Conservation (phyloP, 148 eudicot genomes). For the Heliamphora exappendiculata region DNA sequence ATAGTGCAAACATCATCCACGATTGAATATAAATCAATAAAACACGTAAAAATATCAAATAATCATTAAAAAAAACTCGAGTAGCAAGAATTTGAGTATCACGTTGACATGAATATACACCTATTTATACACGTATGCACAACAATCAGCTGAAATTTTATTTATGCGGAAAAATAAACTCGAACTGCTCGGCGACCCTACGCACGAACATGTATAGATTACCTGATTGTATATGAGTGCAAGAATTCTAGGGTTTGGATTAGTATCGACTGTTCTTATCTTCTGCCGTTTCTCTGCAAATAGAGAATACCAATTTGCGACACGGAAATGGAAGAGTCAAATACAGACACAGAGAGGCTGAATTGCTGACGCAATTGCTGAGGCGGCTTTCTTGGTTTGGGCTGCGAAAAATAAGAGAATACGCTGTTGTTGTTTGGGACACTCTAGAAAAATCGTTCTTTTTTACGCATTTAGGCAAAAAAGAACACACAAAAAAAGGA, state of each 20-base stretch:
- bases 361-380: not conserved
- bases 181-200: not conserved
- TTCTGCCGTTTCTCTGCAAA: not conserved
- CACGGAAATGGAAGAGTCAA: not conserved
- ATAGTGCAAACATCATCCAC: not conserved
- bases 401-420: too few species aligned
- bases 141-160: too few species aligned
- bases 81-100: not conserved
- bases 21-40: not conserved
- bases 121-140: not conserved
- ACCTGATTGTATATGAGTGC: not conserved
- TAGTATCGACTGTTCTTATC: not conserved
- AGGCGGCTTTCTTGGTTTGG: not conserved
- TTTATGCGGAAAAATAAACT: too few species aligned
- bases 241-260: slow-evolving; percentile 5
- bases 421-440: not conserved
- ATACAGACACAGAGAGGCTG: not conserved
- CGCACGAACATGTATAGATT: not conserved
- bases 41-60: not conserved
- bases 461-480: too few species aligned
- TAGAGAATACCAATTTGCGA: not conserved
- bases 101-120: not conserved
- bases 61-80: not conserved
- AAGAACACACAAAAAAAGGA: too few species aligned
- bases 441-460: too few species aligned